Percentiles rank a stretch among this genome's conserved stretches.
Conservation (phyloP, 805 yeast species). For the Saturnispora halmiae region DNA sequence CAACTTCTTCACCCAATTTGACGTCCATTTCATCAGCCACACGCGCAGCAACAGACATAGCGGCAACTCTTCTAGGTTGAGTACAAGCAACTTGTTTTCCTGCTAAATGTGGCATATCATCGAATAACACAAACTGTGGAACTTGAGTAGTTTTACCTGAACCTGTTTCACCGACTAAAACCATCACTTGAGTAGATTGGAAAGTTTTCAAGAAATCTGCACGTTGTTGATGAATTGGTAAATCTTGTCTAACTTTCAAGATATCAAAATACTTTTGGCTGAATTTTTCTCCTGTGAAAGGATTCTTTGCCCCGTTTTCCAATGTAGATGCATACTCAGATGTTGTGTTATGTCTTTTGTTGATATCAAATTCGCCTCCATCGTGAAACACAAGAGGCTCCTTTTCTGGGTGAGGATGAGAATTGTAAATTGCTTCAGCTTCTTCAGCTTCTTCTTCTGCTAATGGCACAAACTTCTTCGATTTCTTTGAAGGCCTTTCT, state of each 20-base stretch:
- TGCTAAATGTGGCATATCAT: slow-evolving; percentile 81
- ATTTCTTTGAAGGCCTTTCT: slow-evolving; percentile 40
- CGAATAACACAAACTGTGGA: slow-evolving; percentile 89
- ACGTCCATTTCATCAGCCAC: slow-evolving; percentile 98
- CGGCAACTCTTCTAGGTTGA: slow-evolving; percentile 96
- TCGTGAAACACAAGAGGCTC: slow-evolving; percentile 45
- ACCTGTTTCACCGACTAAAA: slow-evolving; percentile 98
- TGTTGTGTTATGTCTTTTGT: slow-evolving; percentile 56
- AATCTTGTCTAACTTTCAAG: slow-evolving; percentile 65
- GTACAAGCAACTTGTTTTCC: slow-evolving; percentile 93
- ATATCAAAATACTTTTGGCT: slow-evolving; percentile 67
- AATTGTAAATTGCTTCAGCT: slow-evolving; percentile 39
- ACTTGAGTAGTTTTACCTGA: slow-evolving; percentile 98
- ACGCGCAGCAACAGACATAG: slow-evolving; percentile 96
- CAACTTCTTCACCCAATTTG: slow-evolving; percentile 84
- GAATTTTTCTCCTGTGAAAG: slow-evolving; percentile 66
- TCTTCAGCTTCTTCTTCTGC: slow-evolving; percentile 62
- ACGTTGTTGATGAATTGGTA: slow-evolving; percentile 93
- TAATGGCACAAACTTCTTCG: slow-evolving; percentile 49
- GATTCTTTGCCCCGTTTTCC: slow-evolving; percentile 55
- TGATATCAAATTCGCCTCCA: slow-evolving; percentile 51
- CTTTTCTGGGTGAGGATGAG: slow-evolving; percentile 30
- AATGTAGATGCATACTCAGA: slow-evolving; percentile 50
- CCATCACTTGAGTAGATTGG: slow-evolving; percentile 89
- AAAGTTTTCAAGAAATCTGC: slow-evolving; percentile 77